A percentile compares a stretch with the other conserved stretches of the same genome.
Evolutionary conservation across 106 monocot species (phyloP).

Genomic region (Acorus gramineus): DNA sequence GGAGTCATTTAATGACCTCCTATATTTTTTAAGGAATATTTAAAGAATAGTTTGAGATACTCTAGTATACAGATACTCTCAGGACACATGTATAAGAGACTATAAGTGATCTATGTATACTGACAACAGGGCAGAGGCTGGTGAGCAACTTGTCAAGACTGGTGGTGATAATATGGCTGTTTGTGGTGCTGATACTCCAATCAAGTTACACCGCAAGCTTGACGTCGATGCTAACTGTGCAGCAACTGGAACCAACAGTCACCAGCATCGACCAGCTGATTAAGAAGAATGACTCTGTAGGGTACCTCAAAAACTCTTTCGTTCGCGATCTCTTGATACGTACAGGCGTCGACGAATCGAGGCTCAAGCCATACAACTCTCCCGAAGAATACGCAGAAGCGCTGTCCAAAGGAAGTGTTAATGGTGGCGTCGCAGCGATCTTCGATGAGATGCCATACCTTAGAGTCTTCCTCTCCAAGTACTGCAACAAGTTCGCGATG

Average conservation of each 20-base stretch:
- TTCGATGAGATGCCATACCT: constrained; percentile 77
- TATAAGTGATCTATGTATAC: background rate
- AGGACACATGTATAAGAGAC: no score
- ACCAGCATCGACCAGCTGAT: constrained; percentile 15
- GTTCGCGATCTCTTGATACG: constrained; percentile 31
- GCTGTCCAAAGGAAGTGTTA: constrained; percentile 33
- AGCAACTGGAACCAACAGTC: background rate
- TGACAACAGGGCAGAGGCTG: constrained; percentile 11
- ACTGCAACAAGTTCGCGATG: constrained; percentile 46
- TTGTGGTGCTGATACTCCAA: constrained; percentile 18
- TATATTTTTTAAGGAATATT: no score
- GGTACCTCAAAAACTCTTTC: constrained; percentile 25
- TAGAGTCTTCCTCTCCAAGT: constrained; percentile 51
- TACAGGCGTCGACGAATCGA: constrained; percentile 26
- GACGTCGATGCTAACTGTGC: constrained; percentile 20
- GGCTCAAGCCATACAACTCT: constrained; percentile 26
- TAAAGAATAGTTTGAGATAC: no score
- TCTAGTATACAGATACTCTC: no score
- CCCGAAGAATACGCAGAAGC: constrained; percentile 46
- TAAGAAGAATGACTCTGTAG: constrained; percentile 13
- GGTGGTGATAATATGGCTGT: constrained; percentile 19
- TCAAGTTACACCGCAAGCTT: constrained; percentile 28
- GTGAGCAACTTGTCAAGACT: constrained; percentile 9
- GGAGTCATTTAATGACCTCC: no score
- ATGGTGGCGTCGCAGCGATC: constrained; percentile 46